phyloP scores from a whole-genome alignment of 257 asterid genomes.

The Apocynum venetum region DNA sequence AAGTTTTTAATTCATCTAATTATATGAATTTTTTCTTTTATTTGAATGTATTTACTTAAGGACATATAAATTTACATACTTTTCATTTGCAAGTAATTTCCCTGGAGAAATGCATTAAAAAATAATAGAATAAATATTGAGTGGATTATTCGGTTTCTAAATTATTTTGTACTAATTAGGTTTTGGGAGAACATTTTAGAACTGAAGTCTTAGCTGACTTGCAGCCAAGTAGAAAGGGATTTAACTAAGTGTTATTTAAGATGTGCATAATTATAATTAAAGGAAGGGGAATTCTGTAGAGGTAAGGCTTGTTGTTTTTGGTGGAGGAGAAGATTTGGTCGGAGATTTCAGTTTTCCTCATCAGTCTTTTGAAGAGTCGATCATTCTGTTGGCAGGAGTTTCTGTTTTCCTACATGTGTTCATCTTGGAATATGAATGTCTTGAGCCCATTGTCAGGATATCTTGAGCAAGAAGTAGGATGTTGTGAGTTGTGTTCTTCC shows the following conservation, averaged over 20 bases:
- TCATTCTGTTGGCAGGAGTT: background rate
- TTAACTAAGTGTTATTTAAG: background rate
- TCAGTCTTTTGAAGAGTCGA: background rate
- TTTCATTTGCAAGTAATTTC: background rate
- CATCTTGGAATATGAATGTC: background rate
- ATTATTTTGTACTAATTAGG: background rate
- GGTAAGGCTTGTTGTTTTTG: background rate
- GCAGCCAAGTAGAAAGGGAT: background rate
- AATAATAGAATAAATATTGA: background rate
- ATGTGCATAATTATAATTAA: background rate
- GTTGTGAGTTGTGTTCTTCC: background rate
- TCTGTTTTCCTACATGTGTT: background rate
- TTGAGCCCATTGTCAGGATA: background rate
- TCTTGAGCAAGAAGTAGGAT: background rate
- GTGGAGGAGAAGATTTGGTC: background rate
- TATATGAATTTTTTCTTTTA: background rate
- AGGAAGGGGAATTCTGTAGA: background rate
- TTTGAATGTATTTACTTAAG: background rate
- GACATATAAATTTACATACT: background rate
- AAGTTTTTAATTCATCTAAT: background rate
- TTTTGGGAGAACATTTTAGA: background rate
- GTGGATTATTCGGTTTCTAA: background rate
- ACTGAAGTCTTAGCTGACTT: background rate
- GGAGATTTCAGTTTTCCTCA: background rate
- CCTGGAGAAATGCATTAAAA: background rate